Evolutionary conservation across 2,329 filamentous ascomycete genomes (phyloP).

Genomic region (Graphilbum sp.): DNA sequence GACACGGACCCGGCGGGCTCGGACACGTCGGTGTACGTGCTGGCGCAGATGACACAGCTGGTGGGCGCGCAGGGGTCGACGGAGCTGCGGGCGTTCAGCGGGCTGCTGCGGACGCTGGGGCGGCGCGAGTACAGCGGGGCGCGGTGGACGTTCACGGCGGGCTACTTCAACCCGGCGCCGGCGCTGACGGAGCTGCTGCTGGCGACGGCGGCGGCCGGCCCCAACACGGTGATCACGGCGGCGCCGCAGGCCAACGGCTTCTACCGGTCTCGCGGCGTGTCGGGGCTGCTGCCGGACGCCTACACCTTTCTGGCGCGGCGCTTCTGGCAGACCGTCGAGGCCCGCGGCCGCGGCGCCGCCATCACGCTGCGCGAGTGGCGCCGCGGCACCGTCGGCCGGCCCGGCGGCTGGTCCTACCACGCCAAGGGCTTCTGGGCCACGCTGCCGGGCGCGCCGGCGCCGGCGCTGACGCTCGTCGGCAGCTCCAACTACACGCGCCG

Average conservation of each 20-base stretch:
- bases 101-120: constrained; percentile 54
- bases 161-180: constrained; percentile 94
- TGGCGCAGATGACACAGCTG: constrained; percentile 77
- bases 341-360: constrained; percentile 28
- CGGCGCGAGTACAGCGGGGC: constrained; percentile 47
- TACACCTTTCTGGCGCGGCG: constrained; percentile 77
- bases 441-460: constrained; percentile 45
- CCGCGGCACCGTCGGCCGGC: constrained; percentile 60
- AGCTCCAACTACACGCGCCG: constrained; percentile 93
- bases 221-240: constrained; percentile 77
- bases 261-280: constrained; percentile 74
- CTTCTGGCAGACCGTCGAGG: constrained; percentile 50
- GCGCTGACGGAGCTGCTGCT: constrained; percentile 68
- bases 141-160: constrained; percentile 91
- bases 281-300: constrained; percentile 76
- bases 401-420: constrained; percentile 91
- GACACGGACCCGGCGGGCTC: not conserved
- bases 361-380: constrained; percentile 81
- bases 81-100: constrained; percentile 67
- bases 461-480: constrained; percentile 69
- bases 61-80: constrained; percentile 68
- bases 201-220: constrained; percentile 38
- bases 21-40: constrained; percentile 66
- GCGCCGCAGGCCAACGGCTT: constrained; percentile 92
- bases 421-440: constrained; percentile 92